These are phyloP conservation scores for Myxozyma neotropica DNA, from an alignment of 805 yeast species.

Conservation along the genomic window DNA sequence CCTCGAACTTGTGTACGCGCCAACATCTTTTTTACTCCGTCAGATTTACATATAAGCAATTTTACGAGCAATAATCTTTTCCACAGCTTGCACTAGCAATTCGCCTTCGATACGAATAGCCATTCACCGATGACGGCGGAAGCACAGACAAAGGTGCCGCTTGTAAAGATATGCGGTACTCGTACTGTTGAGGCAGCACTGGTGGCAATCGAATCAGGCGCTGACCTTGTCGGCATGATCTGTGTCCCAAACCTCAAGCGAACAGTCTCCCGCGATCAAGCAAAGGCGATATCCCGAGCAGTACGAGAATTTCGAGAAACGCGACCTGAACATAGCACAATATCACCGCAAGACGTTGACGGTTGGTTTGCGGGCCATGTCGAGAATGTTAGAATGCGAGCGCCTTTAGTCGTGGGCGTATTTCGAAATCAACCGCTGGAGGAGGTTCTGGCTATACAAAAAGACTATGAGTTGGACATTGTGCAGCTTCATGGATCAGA, in stretches of 20 bases:
- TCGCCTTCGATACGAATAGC: too few relatives aligned
- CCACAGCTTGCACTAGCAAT: too few relatives aligned
- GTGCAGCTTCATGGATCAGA: conserved; percentile 89
- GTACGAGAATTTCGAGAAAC: conserved; percentile 35
- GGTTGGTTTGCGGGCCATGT: conserved; percentile 28
- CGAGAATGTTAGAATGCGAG: conserved; percentile 11
- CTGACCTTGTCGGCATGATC: conserved; percentile 80
- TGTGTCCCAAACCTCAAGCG: conserved; percentile 81
- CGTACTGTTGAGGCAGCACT: conserved; percentile 67
- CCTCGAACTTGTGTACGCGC: too few relatives aligned
- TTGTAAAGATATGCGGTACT: conserved; percentile 89
- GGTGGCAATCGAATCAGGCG: conserved; percentile 69
- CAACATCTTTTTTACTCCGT: too few relatives aligned
- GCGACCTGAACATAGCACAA: not conserved
- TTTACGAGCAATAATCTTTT: too few relatives aligned
- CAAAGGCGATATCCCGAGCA: conserved; percentile 49
- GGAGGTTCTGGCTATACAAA: conserved; percentile 53
- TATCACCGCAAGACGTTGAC: not conserved
- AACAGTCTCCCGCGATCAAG: conserved; percentile 57
- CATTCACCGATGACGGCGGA: conserved; percentile 39
- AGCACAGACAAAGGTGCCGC: conserved; percentile 36
- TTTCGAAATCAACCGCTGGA: conserved; percentile 77
- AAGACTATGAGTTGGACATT: conserved; percentile 61
- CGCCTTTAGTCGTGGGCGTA: conserved; percentile 85
- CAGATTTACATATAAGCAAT: too few relatives aligned